Evolutionary conservation across 2,329 filamentous ascomycete genomes (phyloP), one percentile per base, ranked within the genome.

Genomic region (Eutypa lata): DNA sequence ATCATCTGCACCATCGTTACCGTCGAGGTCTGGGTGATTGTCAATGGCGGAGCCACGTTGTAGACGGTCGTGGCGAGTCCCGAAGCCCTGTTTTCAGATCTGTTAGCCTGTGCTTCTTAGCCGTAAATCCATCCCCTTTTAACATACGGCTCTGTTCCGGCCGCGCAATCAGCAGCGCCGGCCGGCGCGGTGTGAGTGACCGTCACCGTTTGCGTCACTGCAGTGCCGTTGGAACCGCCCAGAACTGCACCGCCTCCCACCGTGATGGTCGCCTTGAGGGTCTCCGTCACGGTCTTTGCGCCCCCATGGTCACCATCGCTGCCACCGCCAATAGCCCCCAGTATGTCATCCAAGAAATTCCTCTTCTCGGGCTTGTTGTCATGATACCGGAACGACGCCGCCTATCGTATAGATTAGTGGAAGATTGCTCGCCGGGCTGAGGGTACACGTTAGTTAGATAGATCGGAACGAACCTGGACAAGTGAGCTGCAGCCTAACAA

Each of bases 1-100:
- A 67, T 65, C 56, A 66, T 60, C 53, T 67, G 62, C 53, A 65
- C 54, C 59, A 66, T 60, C 40, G 63, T 65, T 11, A 60, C 54
- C 1, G 65, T 68, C 8, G 59, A 59, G 14, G 59, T 48, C 51
- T 61, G 57, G n/a, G 60, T 66, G 18, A 62, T 52, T 14, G 59
- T 57, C 48, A 45, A n/a, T 19, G 42, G n/a, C 14, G 42, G 42
- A 19, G 42, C 42, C 11, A 45, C 8, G 28, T 48, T 21, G 28
- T 21, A 35, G 46, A 48, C 24, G 16, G 46, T 33, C 18, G 28
- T 37, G 24, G 28, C 18, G n/a, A 26, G 19, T n/a, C 26, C n/a
- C 18, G 46, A 8, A 16, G 26, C 28, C n/a, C 33, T 48, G 7
- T 48, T 21, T 10, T n/a, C 14, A 37, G n/a, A 14, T 16, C 42